These are phyloP conservation scores for Coemansia sp. DNA, from an alignment of 192 early-diverging fungal species.

Conservation along the genomic window DNA sequence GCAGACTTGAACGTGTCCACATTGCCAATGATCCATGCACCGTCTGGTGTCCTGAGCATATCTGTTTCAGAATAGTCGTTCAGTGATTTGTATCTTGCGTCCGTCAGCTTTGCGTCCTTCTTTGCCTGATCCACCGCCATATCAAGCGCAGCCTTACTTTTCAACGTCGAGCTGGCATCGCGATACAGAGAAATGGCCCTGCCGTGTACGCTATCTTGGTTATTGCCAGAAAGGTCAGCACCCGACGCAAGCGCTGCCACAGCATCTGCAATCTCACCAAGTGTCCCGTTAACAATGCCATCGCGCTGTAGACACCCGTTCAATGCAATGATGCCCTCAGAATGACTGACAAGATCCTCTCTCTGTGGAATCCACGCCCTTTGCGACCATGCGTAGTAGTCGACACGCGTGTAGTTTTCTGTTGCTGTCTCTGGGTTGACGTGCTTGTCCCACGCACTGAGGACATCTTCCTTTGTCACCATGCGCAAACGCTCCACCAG, in stretches of 20 bases:
- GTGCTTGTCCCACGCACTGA: slow-evolving; percentile 37
- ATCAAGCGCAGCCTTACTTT: not conserved
- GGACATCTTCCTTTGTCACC: slow-evolving; percentile 26
- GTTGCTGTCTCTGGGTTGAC: slow-evolving; percentile 27
- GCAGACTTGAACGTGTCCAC: not conserved
- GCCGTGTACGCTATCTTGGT: no score
- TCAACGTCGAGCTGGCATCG: not conserved
- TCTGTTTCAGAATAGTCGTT: not conserved
- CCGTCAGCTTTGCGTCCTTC: not conserved
- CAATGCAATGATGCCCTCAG: slow-evolving; percentile 12
- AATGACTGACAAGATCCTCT: slow-evolving; percentile 10
- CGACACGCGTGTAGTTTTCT: slow-evolving; percentile 30
- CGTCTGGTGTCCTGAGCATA: not conserved
- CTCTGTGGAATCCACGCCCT: slow-evolving; percentile 6
- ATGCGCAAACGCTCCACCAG: slow-evolving; percentile 8
- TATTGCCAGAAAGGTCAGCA: not conserved
- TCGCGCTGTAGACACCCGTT: slow-evolving; percentile 15
- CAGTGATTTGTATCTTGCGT: not conserved
- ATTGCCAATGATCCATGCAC: not conserved
- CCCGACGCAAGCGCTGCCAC: slow-evolving; percentile 1
- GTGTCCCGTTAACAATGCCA: not conserved
- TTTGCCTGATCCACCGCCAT: not conserved
- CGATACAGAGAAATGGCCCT: not conserved
- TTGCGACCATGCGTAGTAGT: slow-evolving; percentile 21
- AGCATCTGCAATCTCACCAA: not conserved